Evolutionary conservation across 176 grass and related monocot species (phyloP).

Genomic region (Aegilops longissima): DNA sequence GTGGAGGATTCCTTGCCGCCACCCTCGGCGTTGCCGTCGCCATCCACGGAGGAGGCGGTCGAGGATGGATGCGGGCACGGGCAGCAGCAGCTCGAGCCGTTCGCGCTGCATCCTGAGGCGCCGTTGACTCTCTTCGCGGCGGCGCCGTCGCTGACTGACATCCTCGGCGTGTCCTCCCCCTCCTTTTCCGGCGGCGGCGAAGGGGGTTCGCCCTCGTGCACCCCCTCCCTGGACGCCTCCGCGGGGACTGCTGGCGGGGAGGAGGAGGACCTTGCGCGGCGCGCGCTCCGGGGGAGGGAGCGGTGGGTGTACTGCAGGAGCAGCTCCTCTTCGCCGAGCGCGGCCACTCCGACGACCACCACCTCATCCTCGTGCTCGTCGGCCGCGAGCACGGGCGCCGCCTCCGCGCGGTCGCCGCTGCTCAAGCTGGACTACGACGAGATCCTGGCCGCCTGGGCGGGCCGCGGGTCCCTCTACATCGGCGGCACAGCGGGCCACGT

Average conservation of each 20-base stretch:
- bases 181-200: neutral
- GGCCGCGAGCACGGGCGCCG: conserved; percentile 52
- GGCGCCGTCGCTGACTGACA: conserved; percentile 66
- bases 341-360: conserved; percentile 10
- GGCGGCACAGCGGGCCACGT: conserved; percentile 20
- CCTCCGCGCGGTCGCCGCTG: conserved; percentile 25
- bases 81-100: conserved; percentile 46
- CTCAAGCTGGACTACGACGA: conserved; percentile 90
- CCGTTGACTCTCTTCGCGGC: conserved; percentile 51
- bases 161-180: conserved; percentile 51
- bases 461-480: conserved; percentile 78
- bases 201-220: conserved; percentile 9
- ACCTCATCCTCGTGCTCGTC: conserved; percentile 56
- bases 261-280: conserved; percentile 62
- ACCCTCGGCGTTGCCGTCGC: neutral
- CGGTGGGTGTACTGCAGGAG: conserved; percentile 78
- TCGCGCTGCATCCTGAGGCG: conserved; percentile 49
- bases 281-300: conserved; percentile 72
- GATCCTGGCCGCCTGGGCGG: conserved; percentile 79
- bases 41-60: neutral
- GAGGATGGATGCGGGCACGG: neutral
- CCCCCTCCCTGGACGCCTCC: conserved; percentile 32
- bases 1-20: neutral
- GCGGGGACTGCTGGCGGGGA: conserved; percentile 14
- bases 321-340: conserved; percentile 47